phyloP scores from a whole-genome alignment of 805 yeast genomes.

The Kuraishia ogatae region DNA sequence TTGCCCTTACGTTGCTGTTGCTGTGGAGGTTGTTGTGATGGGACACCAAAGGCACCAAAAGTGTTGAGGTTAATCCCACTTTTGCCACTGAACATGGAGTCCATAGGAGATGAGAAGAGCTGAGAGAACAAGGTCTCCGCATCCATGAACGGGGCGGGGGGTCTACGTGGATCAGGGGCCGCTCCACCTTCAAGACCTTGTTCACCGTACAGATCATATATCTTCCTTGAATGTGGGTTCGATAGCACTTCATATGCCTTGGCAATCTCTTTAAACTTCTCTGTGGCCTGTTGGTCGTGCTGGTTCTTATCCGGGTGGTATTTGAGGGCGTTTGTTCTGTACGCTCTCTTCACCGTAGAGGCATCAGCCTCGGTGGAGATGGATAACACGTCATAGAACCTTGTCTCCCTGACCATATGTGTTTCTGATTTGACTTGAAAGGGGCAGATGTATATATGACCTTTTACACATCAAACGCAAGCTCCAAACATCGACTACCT shows the following conservation, averaged over 20 bases:
- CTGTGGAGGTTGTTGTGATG: no score
- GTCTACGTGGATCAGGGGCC: no score
- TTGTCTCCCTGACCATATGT: not conserved
- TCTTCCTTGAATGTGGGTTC: slow-evolving; percentile 32
- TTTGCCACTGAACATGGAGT: slow-evolving; percentile 3
- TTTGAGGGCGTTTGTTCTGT: slow-evolving; percentile 60
- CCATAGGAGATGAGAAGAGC: slow-evolving; percentile 13
- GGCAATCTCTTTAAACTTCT: slow-evolving; percentile 51
- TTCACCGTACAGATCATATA: slow-evolving; percentile 48
- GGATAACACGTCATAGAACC: slow-evolving; percentile 48
- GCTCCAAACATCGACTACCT: no score
- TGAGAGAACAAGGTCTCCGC: slow-evolving; percentile 21
- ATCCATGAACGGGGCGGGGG: slow-evolving; percentile 5
- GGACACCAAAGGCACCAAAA: no score
- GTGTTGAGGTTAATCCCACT: not conserved
- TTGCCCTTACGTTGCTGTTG: slow-evolving; percentile 28
- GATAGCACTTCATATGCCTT: slow-evolving; percentile 59
- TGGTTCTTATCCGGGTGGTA: slow-evolving; percentile 81
- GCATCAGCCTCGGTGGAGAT: slow-evolving; percentile 44
- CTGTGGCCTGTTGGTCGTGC: slow-evolving; percentile 30
- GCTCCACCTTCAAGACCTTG: slow-evolving; percentile 28
- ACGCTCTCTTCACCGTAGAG: slow-evolving; percentile 66
- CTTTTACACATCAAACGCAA: no score
- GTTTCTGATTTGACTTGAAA: no score
- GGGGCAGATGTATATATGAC: no score